Evolutionary conservation across 2,329 filamentous ascomycete genomes (phyloP), one percentile per base, ranked within the genome.

Genomic region (Fusarium siculi): DNA sequence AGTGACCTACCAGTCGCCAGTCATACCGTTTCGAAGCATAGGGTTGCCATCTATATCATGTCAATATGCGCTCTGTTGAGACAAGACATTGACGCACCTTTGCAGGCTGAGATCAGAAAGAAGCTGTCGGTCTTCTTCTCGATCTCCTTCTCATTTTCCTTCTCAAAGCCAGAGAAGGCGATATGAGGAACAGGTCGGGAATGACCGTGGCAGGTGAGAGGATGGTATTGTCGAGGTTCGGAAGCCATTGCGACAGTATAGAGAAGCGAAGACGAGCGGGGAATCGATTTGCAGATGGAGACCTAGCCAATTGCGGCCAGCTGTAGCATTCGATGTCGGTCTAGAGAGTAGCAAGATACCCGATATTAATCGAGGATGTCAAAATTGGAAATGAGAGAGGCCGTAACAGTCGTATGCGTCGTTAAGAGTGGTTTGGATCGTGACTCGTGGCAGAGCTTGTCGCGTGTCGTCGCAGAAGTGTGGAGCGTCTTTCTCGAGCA

Each of bases 1-100:
- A 32, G 43, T 18, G 28, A 63, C 75, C 86, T 85, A 93, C 93
- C 95, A 98, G 82, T 98, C 95, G 66, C 96, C 96, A 53, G 96
- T 99, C 70, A 97, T 89, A 72, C 96, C 96, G 84, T 98, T 94
- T 74, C 96, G 93, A 77, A 99, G 92, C 95, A 98, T 98, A 56
- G 96, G 96, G 81, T 98, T 98, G 80, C 96, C 96, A 86, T 99
- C 96, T 95, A 62, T 66, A 67, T 19, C 54, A 44, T 36, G 72
- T 81, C 63, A 81, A 75, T 68, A 66, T 63, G 63, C 57, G 46
- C 47, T 59, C 53, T 60, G 39, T 49, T 42, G 49, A 43, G 71
- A 67, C 49, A 61, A 42, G 39, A 68, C 47, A 70, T 47, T 49
- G 52, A 63, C 81, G 62, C 78, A 94, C 93, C 93, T 87, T 97